phyloP scores from a whole-genome alignment of 2,329 filamentous ascomycete genomes.

The Xylariomycetidae sp. region DNA sequence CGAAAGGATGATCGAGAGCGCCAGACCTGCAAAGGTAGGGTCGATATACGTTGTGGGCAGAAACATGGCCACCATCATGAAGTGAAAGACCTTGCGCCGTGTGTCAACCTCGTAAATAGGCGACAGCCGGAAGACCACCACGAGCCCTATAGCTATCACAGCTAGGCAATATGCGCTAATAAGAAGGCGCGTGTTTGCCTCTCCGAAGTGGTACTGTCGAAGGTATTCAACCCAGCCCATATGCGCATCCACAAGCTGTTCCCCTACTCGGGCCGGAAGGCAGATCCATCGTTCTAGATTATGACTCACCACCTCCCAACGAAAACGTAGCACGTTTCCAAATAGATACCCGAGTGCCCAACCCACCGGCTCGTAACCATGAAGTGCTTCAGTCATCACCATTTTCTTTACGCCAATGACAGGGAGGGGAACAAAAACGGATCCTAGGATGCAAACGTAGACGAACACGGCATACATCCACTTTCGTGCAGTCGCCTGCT shows the following conservation, averaged over 20 bases:
- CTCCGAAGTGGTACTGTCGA: slow-evolving; percentile 62
- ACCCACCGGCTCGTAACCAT: slow-evolving; percentile 74
- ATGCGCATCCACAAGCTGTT: slow-evolving; percentile 26
- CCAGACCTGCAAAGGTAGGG: slow-evolving; percentile 75
- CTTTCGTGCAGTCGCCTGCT: slow-evolving; percentile 71
- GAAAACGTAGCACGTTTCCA: slow-evolving; percentile 68
- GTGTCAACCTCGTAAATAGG: slow-evolving; percentile 88
- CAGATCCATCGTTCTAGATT: slow-evolving; percentile 72
- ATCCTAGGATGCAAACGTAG: slow-evolving; percentile 61
- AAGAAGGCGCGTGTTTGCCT: slow-evolving; percentile 76
- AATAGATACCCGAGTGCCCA: slow-evolving; percentile 91
- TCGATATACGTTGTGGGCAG: slow-evolving; percentile 83
- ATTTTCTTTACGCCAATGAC: slow-evolving; percentile 63
- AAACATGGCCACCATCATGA: slow-evolving; percentile 97
- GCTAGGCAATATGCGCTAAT: slow-evolving; percentile 69
- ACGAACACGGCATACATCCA: slow-evolving; percentile 80
- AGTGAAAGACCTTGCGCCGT: slow-evolving; percentile 93
- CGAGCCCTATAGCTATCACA: slow-evolving; percentile 67
- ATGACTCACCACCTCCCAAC: slow-evolving; percentile 64
- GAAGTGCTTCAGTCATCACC: slow-evolving; percentile 62
- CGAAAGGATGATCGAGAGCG: slow-evolving; percentile 72
- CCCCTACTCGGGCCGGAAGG: slow-evolving; percentile 49
- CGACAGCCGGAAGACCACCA: slow-evolving; percentile 70
- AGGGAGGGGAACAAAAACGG: slow-evolving; percentile 53
- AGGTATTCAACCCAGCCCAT: slow-evolving; percentile 61